Evolutionary conservation across 2,329 filamentous ascomycete genomes (phyloP).

Genomic region (Aspergillus udagawae): DNA sequence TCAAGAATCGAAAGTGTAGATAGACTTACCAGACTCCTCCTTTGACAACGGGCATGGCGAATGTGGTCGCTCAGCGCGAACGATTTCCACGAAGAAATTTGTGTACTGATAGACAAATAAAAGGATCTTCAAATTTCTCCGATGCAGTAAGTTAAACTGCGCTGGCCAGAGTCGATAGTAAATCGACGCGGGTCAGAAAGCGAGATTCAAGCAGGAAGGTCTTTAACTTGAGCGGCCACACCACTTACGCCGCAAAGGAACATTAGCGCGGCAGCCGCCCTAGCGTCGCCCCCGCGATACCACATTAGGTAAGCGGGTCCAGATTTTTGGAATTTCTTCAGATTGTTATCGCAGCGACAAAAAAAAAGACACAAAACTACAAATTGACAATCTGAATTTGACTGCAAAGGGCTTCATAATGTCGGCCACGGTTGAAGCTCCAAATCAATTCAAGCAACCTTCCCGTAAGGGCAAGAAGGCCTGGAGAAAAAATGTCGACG

Average conservation of each 20-base stretch:
- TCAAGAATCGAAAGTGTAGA: background rate
- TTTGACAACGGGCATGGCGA: conserved; percentile 61
- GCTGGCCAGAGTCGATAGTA: conserved; percentile 10
- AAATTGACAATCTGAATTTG: conserved; percentile 12
- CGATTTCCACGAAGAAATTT: background rate
- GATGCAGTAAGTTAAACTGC: background rate
- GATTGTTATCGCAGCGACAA: conserved; percentile 8
- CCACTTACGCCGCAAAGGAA: conserved; percentile 14
- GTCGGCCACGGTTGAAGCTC: conserved; percentile 50
- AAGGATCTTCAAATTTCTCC: background rate
- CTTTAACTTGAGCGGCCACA: conserved; percentile 4
- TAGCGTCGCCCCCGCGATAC: conserved; percentile 22
- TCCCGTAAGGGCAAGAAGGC: conserved; percentile 98
- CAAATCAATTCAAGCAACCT: conserved; percentile 78
- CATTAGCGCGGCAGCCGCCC: conserved; percentile 25
- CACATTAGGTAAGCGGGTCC: conserved; percentile 29
- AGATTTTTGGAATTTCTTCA: conserved; percentile 27
- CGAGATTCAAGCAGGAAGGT: conserved; percentile 4
- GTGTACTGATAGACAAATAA: background rate
- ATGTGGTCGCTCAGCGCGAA: conserved; percentile 1
- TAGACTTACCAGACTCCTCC: conserved; percentile 56
- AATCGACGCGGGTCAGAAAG: conserved; percentile 20
- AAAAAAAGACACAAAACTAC: conserved; percentile 19
- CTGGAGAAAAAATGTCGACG: conserved; percentile 97
- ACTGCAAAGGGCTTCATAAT: conserved; percentile 19